Conservation (phyloP, 306 rosid species). For the Carpinus fangiana region DNA sequence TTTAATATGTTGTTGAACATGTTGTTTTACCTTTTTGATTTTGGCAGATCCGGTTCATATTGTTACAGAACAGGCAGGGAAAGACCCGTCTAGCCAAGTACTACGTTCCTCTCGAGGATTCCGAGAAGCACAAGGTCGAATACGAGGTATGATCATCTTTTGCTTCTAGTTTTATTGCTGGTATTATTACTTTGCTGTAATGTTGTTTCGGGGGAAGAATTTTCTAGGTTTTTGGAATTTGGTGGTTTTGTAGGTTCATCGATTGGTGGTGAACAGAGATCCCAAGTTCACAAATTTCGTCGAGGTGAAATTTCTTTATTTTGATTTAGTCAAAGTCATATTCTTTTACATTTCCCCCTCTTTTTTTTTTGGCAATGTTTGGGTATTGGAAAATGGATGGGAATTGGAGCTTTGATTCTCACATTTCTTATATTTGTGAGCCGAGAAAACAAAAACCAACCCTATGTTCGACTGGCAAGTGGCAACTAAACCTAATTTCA, state of each 20-base stretch:
- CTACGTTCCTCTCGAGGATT: conserved; percentile 96
- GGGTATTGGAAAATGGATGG: neutral
- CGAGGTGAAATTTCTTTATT: conserved; percentile 51
- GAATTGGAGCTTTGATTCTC: neutral
- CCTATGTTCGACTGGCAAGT: neutral
- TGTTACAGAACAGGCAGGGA: conserved; percentile 90
- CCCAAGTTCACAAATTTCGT: conserved; percentile 96
- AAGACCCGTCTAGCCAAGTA: conserved; percentile 92
- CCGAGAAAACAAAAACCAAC: neutral
- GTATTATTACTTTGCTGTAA: neutral
- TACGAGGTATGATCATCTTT: conserved; percentile 64
- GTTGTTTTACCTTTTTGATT: neutral
- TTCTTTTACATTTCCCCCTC: neutral
- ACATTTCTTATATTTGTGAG: neutral
- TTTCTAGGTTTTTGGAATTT: conserved; percentile 13
- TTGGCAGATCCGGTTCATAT: conserved; percentile 94
- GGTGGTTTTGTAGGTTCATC: conserved; percentile 68
- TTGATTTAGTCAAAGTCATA: neutral
- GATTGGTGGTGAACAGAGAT: conserved; percentile 96
- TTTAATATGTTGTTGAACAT: conserved; percentile 5
- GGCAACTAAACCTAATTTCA: neutral
- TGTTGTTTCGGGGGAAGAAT: neutral
- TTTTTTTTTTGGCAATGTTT: neutral
- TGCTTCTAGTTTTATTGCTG: neutral
- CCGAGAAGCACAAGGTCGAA: conserved; percentile 97